Evolutionary conservation across 805 yeast species (phyloP).

Genomic region (Cyberlindnera subsufficiens): DNA sequence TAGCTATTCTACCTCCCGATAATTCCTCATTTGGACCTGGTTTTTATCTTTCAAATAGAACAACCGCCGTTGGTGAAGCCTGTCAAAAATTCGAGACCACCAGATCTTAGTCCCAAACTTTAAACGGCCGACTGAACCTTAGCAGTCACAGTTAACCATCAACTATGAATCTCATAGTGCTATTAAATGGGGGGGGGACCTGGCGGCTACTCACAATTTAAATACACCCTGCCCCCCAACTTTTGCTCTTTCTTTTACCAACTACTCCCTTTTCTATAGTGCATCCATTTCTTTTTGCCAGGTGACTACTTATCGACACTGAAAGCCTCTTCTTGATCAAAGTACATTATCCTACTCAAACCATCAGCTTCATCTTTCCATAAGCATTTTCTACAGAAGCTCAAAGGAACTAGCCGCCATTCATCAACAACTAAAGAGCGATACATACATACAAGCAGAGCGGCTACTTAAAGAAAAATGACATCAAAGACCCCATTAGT

Average conservation of each 20-base stretch:
- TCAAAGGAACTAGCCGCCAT: neutral
- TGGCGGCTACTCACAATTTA: slow-evolving; percentile 1
- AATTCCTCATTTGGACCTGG: no score
- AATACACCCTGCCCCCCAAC: neutral
- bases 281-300: no score
- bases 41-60: no score
- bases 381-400: neutral
- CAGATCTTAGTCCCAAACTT: no score
- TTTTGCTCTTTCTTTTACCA: neutral
- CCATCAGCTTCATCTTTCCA: neutral
- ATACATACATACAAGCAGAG: neutral
- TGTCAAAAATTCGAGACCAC: no score
- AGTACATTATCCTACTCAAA: neutral
- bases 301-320: neutral
- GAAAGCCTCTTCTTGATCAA: neutral
- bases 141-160: no score
- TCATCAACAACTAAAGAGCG: neutral
- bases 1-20: no score
- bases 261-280: no score
- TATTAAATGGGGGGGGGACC: no score
- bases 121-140: no score
- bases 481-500: slow-evolving; percentile 9
- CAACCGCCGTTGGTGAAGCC: no score
- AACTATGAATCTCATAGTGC: no score
- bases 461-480: slow-evolving; percentile 3